Conservation (phyloP, 2,329 filamentous ascomycete species). For the Xylaria arbuscula region DNA sequence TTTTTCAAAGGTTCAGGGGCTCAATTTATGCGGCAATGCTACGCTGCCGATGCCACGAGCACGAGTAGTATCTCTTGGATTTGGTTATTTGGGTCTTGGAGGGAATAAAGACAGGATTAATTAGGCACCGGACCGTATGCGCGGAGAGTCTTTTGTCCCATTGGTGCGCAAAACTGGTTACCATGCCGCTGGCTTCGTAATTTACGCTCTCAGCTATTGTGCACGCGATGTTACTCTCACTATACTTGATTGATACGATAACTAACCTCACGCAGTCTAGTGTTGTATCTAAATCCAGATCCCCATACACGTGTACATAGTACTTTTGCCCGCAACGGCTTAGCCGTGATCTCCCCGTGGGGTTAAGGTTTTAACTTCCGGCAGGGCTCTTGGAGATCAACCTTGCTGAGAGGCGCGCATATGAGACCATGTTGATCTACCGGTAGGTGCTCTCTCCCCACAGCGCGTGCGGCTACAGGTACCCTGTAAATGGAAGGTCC, state of each 20-base stretch:
- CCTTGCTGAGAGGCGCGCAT: constrained; percentile 15
- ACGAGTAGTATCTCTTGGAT: not conserved
- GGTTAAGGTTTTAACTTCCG: constrained; percentile 7
- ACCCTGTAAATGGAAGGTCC: not conserved
- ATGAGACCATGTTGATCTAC: not conserved
- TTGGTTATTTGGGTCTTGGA: not conserved
- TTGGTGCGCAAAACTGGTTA: constrained; percentile 12
- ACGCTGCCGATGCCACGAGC: not conserved
- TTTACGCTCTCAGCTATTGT: not conserved
- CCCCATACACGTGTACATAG: too few species aligned
- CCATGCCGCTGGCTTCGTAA: not conserved
- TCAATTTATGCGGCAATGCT: constrained; percentile 14
- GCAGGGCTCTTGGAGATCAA: not conserved
- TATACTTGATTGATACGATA: not conserved
- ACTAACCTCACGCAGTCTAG: not conserved
- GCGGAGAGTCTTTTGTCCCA: not conserved
- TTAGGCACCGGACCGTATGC: not conserved
- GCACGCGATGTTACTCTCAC: not conserved
- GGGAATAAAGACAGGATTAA: constrained; percentile 3
- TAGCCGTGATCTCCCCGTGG: constrained; percentile 16
- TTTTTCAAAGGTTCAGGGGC: constrained; percentile 3
- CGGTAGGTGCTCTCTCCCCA: not conserved
- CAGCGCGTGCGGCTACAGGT: not conserved
- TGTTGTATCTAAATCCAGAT: not conserved
- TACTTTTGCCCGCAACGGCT: not conserved